Evolutionary conservation across 2,329 filamentous ascomycete species (phyloP), one percentile per base, ranked within the genome.

Genomic region (Penicillium sp.): DNA sequence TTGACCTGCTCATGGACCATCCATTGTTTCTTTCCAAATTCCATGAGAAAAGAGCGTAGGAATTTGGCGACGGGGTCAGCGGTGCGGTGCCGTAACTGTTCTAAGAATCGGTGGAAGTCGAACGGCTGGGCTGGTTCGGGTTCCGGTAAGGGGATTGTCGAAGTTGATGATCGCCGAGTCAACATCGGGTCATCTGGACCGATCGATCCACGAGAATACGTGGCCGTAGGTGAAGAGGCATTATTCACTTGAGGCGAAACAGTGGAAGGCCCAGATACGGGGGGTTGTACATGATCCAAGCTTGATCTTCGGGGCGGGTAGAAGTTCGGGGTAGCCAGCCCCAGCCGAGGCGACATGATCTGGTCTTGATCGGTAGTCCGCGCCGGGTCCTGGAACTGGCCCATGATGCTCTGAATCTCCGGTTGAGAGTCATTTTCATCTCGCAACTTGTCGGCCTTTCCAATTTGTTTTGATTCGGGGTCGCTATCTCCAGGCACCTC

Each of bases 1-100:
- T 99, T 99, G 72, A 98, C 95, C 74, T 99, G 95, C 77, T 99
- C 95, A 72, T 99, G 95, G 7, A 97, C 95, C 90, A 96, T 96
- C 95, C 95, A 99, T 75, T 98, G 95, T 65, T 93, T 91, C 79
- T 98, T 99, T 35, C 87, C 91, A 75, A 99, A 99, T 73, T 99
- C 96, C 48, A 86, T 87, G 29, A 99, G 79, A 68, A 99, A 99
- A 0, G 95, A 98, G 63, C 96, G 90, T 46, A 99, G 82, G 70
- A 97, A 99, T 62, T 93, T 90, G 5, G 96, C 96, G 2, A 99
- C 93, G 1, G 96, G 95, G 68, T 99, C 96, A n/a, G 95, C 96
- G 56, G 96, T 96, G 63, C 93, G 91, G 76, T 99, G 95, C 58
- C 95, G 89, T 31, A 99, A 81, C 75, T 99, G 95, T 73, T 98